Evolutionary conservation across 495 filamentous ascomycete genomes (phyloP).

Genomic region (Trichoderma gamsii): DNA sequence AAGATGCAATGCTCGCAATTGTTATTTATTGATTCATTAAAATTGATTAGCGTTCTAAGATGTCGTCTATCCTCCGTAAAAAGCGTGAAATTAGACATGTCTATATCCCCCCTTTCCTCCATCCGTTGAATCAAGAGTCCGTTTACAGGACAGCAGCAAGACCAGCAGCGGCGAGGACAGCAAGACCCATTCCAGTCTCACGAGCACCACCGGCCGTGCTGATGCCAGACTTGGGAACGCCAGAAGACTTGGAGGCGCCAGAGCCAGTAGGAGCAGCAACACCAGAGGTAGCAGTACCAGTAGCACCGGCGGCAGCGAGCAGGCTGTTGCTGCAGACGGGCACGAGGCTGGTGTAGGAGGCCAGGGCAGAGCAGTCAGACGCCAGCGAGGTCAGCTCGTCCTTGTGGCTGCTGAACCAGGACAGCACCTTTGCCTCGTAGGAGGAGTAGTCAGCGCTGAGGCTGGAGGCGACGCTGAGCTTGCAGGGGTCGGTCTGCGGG

Average conservation of each 20-base stretch:
- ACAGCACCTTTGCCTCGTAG: conserved; percentile 19
- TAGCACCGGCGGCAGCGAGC: neutral
- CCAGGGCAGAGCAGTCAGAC: conserved; percentile 17
- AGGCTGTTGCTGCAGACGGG: conserved; percentile 17
- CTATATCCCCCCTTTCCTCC: too few relatives aligned
- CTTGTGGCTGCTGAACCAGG: conserved; percentile 19
- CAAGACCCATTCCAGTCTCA: conserved; percentile 19
- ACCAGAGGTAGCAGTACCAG: neutral
- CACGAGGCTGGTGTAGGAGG: conserved; percentile 9
- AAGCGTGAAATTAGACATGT: too few relatives aligned
- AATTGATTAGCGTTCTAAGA: too few relatives aligned
- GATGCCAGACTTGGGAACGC: conserved; percentile 2
- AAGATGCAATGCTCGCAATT: too few relatives aligned
- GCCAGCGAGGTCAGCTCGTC: conserved; percentile 16
- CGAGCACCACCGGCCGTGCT: conserved; percentile 16
- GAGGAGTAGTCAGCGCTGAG: conserved; percentile 15
- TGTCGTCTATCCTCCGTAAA: too few relatives aligned
- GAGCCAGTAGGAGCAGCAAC: neutral
- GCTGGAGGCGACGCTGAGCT: conserved; percentile 14
- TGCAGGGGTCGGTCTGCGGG: conserved; percentile 19
- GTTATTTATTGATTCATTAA: too few relatives aligned
- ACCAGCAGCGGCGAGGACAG: conserved; percentile 18
- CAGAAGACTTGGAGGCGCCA: neutral
- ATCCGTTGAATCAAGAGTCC: neutral
- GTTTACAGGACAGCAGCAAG: neutral